These are phyloP conservation scores for Purshia tridentata DNA, from an alignment of 306 rosid genomes.

Conservation along the genomic window DNA sequence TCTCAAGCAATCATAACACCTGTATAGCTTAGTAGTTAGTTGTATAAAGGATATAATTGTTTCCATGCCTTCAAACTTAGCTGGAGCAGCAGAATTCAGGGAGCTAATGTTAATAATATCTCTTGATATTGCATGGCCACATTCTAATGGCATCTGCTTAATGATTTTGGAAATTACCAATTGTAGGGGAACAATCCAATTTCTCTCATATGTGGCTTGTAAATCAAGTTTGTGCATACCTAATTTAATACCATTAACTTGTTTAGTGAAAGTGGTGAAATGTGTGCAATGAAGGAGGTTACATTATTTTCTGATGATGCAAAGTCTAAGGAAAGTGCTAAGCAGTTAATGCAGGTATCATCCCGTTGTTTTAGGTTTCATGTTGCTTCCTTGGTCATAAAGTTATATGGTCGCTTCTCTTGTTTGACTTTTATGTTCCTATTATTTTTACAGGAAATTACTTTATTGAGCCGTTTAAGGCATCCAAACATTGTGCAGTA, in stretches of 20 bases:
- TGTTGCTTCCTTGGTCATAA: not conserved
- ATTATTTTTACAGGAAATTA: slow-evolving; percentile 69
- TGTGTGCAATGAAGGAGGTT: slow-evolving; percentile 99
- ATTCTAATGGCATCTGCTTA: not conserved
- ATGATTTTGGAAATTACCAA: not conserved
- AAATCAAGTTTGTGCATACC: slow-evolving; percentile 4
- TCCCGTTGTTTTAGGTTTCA: slow-evolving; percentile 10
- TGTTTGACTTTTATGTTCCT: slow-evolving; percentile 26
- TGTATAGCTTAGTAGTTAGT: not conserved
- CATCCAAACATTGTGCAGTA: slow-evolving; percentile 98
- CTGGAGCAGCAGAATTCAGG: not conserved
- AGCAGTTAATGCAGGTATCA: slow-evolving; percentile 87
- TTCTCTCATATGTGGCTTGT: slow-evolving; percentile 14
- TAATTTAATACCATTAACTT: slow-evolving; percentile 27
- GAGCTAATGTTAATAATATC: not conserved
- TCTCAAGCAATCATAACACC: not conserved
- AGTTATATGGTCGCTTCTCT: slow-evolving; percentile 25
- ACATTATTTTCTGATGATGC: slow-evolving; percentile 96
- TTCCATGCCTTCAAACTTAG: not conserved
- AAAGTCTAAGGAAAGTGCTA: slow-evolving; percentile 92
- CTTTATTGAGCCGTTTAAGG: slow-evolving; percentile 84
- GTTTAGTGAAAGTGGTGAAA: slow-evolving; percentile 88
- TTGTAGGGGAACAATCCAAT: not conserved
- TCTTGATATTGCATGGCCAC: not conserved
- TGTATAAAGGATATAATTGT: not conserved